Evolutionary conservation across 495 filamentous ascomycete genomes (phyloP), one percentile per base, ranked within the genome.

Genomic region (Astrocystis sublimbata): DNA sequence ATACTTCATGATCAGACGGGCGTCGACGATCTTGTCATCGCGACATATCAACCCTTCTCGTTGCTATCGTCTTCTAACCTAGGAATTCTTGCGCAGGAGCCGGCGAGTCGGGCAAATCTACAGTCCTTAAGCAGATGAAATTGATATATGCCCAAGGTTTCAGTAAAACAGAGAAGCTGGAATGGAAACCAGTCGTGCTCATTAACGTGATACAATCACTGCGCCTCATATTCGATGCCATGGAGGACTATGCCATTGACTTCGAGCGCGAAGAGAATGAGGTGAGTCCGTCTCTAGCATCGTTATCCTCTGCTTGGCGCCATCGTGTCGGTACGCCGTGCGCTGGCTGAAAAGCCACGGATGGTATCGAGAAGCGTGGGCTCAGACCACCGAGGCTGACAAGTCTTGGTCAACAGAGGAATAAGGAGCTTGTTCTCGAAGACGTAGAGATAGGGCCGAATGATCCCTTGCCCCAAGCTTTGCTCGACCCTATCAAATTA

Each of bases 111-210:
- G 94, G 94, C 43, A 98, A 98, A 74, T 98, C 94, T 7, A 98
- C 94, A 6, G 93, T 98, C 61, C 84, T 98, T 54, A 98, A 98
- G 80, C 94, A 98, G 82, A 98, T 98, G 94, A 92, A 93, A 71
- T 88, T 98, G 75, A 98, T 98, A 67, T 93, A 98, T 71, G 88
- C 92, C 41, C 85, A 91, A 72, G 94, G 96, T 21, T 98, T 97
- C 74, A 91, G 89, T 43, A 87, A 93, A 66, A 88, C 86, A 65
- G 94, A 98, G 74, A 89, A 93, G 66, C 86, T 93, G 65, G 92
- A 96, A 77, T 96, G 91, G 76, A 90, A 93, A 64, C 89, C 90
- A 41, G 92, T 98, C 70, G 94, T 98, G 62, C 97, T 97, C 76
- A 89, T 87, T 58, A 98, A 97, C 75, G 84, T 96, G 58, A 83